These are phyloP conservation scores for Adenanthera pavonina DNA, from an alignment of 306 rosid genomes.

Conservation along the genomic window DNA sequence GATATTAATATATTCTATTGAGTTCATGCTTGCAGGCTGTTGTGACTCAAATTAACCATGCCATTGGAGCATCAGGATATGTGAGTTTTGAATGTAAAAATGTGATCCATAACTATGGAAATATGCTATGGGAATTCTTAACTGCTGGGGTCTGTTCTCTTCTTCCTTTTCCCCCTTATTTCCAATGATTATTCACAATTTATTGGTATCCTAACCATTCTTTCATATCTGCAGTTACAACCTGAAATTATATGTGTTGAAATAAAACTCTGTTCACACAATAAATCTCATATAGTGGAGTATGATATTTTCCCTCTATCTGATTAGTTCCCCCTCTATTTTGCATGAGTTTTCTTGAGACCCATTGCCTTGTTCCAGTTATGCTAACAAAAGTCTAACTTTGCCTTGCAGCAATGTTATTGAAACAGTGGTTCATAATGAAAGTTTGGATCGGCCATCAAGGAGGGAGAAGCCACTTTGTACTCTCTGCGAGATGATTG, in stretches of 20 bases:
- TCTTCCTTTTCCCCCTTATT: not conserved
- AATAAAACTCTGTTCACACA: slow-evolving; percentile 58
- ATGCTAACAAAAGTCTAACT: slow-evolving; percentile 29
- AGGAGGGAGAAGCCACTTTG: slow-evolving; percentile 52
- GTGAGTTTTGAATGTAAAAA: slow-evolving; percentile 71
- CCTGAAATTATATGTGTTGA: slow-evolving; percentile 65
- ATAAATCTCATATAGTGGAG: slow-evolving; percentile 44
- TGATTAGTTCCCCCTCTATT: slow-evolving; percentile 10
- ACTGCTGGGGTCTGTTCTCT: slow-evolving; percentile 60
- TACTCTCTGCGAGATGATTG: slow-evolving; percentile 69
- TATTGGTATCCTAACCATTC: slow-evolving; percentile 25
- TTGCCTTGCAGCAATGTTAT: slow-evolving; percentile 61
- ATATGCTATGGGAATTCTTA: slow-evolving; percentile 68
- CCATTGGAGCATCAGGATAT: slow-evolving; percentile 75
- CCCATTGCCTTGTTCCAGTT: slow-evolving; percentile 17
- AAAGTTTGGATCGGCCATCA: slow-evolving; percentile 43
- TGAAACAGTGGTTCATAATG: slow-evolving; percentile 55
- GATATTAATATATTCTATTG: slow-evolving; percentile 28
- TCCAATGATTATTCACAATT: slow-evolving; percentile 9
- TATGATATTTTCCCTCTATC: slow-evolving; percentile 35
- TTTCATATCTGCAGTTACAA: slow-evolving; percentile 50
- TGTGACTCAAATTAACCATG: slow-evolving; percentile 79
- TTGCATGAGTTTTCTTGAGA: not conserved
- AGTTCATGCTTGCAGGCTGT: slow-evolving; percentile 53
- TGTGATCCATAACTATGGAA: slow-evolving; percentile 59